Percentiles rank a stretch among this genome's conserved stretches.
phyloP scores from a whole-genome alignment of 768 basidiomycete species.

The Pleurotus tuoliensis region DNA sequence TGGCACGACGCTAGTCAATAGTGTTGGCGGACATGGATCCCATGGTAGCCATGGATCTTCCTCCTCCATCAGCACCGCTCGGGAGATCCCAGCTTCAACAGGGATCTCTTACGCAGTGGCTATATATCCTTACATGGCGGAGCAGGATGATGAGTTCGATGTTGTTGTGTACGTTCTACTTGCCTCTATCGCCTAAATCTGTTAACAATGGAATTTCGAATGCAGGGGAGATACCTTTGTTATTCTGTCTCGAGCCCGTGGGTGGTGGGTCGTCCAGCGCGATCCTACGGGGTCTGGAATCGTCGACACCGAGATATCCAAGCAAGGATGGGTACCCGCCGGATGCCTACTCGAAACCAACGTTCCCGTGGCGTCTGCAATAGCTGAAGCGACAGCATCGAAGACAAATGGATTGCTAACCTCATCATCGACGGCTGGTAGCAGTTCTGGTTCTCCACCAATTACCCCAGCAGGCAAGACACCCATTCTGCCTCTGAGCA shows the following conservation, averaged over 20 bases:
- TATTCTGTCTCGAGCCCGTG: conserved; percentile 89
- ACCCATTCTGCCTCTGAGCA: conserved; percentile 85
- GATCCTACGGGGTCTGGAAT: conserved; percentile 83
- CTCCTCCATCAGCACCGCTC: conserved; percentile 13
- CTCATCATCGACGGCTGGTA: conserved; percentile 25
- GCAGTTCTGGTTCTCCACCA: conserved; percentile 30
- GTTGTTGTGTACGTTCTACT: conserved; percentile 77
- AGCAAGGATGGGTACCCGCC: conserved; percentile 97
- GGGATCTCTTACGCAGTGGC: conserved; percentile 93
- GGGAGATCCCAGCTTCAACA: conserved; percentile 41
- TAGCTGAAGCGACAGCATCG: conserved; percentile 74
- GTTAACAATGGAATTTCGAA: conserved; percentile 6
- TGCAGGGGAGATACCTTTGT: conserved; percentile 88
- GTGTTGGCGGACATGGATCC: conserved; percentile 4
- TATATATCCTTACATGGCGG: conserved; percentile 98
- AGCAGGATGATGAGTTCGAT: conserved; percentile 98
- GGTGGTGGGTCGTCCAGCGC: conserved; percentile 99
- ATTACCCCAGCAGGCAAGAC: conserved; percentile 50
- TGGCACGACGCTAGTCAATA: not conserved
- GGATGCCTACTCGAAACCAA: conserved; percentile 94
- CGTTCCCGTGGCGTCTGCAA: conserved; percentile 84
- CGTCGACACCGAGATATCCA: conserved; percentile 69
- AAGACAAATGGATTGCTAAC: conserved; percentile 22
- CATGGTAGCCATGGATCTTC: not conserved
- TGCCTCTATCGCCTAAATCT: conserved; percentile 1